A percentile compares a stretch with the other conserved stretches of the same genome.
These are phyloP conservation scores for Puya raimondii DNA, from an alignment of 176 grass and related monocot species.

Conservation along the genomic window DNA sequence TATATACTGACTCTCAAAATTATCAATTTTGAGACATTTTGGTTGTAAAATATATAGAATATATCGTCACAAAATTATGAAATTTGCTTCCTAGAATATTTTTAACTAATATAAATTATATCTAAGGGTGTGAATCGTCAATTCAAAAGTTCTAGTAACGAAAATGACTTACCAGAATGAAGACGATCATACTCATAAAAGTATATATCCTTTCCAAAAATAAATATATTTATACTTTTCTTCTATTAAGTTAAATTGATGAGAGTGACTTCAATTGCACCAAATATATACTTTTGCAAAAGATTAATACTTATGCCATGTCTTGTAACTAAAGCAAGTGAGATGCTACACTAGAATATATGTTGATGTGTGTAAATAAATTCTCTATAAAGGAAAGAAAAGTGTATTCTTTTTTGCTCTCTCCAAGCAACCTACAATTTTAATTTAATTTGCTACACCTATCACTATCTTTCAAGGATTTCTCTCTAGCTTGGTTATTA, in stretches of 20 bases:
- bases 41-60: no score
- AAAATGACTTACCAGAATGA: background rate
- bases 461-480: no score
- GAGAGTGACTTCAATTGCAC: no score
- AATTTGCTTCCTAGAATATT: no score
- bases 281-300: no score
- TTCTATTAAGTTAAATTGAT: no score
- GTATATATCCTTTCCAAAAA: background rate
- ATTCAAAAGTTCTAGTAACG: background rate
- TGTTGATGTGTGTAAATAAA: background rate
- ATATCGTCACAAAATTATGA: no score
- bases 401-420: background rate
- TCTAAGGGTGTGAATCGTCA: no score
- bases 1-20: no score
- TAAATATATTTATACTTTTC: background rate
- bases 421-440: background rate
- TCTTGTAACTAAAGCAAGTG: background rate
- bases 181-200: background rate
- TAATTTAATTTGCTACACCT: background rate
- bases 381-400: background rate
- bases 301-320: background rate
- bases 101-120: no score
- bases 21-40: no score
- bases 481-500: background rate
- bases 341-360: background rate